Conservation (phyloP, 805 yeast species). For the Tetrapisispora pingtungensis region DNA sequence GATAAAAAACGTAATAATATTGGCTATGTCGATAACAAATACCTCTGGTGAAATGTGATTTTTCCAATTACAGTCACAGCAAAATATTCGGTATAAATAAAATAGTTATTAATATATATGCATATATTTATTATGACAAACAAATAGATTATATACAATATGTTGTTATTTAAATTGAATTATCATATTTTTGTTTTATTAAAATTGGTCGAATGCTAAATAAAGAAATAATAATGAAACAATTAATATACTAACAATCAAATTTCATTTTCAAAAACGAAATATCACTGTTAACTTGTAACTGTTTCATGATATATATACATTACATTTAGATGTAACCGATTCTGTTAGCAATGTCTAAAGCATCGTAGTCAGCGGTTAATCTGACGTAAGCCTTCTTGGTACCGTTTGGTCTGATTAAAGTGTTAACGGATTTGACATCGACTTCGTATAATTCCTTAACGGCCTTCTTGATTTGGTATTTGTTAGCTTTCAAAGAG, state of each 20-base stretch:
- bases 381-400: conserved; percentile 99
- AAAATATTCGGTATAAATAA: no score
- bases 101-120: no score
- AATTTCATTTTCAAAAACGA: not conserved
- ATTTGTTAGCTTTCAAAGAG: conserved; percentile 93
- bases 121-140: no score
- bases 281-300: not conserved
- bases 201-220: conserved; percentile 5
- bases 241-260: not conserved
- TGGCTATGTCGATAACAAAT: no score
- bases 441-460: conserved; percentile 98
- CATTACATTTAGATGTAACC: conserved; percentile 74
- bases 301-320: conserved; percentile 2
- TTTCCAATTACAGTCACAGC: no score
- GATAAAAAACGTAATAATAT: no score
- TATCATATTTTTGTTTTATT: conserved; percentile 3
- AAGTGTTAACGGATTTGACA: conserved; percentile 86
- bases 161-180: not conserved
- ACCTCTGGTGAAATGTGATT: no score
- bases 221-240: conserved; percentile 4
- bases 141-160: no score
- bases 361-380: conserved; percentile 98
- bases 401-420: conserved; percentile 98
- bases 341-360: conserved; percentile 98
- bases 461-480: conserved; percentile 96